These are phyloP conservation scores for Sindora glabra DNA, from an alignment of 306 rosid genomes.

Conservation along the genomic window DNA sequence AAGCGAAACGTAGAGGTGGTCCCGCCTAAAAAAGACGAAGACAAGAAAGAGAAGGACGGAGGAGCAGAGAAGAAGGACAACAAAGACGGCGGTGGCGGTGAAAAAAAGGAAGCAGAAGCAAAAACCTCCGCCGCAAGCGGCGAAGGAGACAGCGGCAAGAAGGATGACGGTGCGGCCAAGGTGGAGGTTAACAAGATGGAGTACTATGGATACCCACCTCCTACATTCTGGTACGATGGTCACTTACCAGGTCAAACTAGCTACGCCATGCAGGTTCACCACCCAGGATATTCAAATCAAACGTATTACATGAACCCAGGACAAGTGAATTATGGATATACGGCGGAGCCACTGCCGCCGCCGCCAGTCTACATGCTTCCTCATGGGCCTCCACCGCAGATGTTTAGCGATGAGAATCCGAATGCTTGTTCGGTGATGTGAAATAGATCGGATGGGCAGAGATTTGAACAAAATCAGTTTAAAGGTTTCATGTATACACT, in stretches of 20 bases:
- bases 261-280: slow-evolving; percentile 18
- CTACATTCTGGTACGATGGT: slow-evolving; percentile 37
- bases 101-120: slow-evolving; percentile 7
- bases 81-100: slow-evolving; percentile 11
- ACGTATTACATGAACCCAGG: slow-evolving; percentile 29
- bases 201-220: slow-evolving; percentile 28
- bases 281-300: not conserved
- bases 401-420: slow-evolving; percentile 87
- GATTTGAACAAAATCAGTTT: not conserved
- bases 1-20: slow-evolving; percentile 56
- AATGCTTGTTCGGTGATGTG: slow-evolving; percentile 86
- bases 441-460: not conserved
- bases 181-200: slow-evolving; percentile 54
- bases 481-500: too few relatives aligned
- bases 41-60: slow-evolving; percentile 21
- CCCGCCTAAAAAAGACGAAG: slow-evolving; percentile 45
- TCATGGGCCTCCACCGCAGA: slow-evolving; percentile 24
- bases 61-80: slow-evolving; percentile 24
- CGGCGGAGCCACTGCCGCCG: not conserved
- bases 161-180: slow-evolving; percentile 17
- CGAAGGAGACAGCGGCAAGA: not conserved
- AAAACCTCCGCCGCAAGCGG: slow-evolving; percentile 11
- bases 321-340: slow-evolving; percentile 13
- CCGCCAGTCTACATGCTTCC: not conserved
- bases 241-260: slow-evolving; percentile 45